phyloP scores from a whole-genome alignment of 1,284 basidiomycete species.

The Salmacisia buchloeana region DNA sequence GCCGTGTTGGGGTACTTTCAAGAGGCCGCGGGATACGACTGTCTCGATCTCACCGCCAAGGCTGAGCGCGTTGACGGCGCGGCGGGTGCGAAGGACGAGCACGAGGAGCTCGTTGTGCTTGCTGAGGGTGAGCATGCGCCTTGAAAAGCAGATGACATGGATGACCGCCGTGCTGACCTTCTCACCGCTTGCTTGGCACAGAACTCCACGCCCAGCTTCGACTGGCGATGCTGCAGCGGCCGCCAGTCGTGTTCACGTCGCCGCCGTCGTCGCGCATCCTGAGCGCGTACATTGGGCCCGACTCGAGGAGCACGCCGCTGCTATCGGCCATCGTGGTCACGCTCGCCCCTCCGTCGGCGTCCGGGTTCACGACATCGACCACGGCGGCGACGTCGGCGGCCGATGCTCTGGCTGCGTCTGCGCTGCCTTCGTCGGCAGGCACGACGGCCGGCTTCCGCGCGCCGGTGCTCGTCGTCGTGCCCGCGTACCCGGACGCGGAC shows the following conservation, averaged over 20 bases:
- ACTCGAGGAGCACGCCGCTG: background rate
- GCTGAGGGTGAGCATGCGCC: background rate
- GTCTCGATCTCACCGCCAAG: background rate
- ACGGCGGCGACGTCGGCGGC: background rate
- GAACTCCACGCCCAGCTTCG: conserved; percentile 2
- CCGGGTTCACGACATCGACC: background rate
- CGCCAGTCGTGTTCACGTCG: conserved; percentile 4
- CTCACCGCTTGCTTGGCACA: background rate
- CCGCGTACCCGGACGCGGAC: background rate
- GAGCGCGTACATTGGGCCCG: conserved; percentile 6
- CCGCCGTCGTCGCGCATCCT: conserved; percentile 1
- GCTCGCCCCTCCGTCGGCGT: background rate
- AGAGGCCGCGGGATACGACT: background rate
- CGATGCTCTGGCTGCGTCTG: background rate
- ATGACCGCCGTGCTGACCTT: background rate
- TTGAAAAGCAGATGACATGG: background rate
- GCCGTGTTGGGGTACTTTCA: background rate
- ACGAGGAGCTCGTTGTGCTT: conserved; percentile 1
- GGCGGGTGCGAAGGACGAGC: background rate
- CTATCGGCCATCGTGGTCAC: background rate
- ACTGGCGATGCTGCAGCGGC: background rate
- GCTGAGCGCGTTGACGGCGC: background rate
- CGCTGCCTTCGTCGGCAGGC: background rate
- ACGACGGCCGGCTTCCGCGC: background rate
- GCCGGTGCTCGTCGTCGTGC: background rate